A percentile compares a stretch with the other conserved stretches of the same genome.
phyloP scores from a whole-genome alignment of 306 rosid species.

The Begonia fuchsioides region DNA sequence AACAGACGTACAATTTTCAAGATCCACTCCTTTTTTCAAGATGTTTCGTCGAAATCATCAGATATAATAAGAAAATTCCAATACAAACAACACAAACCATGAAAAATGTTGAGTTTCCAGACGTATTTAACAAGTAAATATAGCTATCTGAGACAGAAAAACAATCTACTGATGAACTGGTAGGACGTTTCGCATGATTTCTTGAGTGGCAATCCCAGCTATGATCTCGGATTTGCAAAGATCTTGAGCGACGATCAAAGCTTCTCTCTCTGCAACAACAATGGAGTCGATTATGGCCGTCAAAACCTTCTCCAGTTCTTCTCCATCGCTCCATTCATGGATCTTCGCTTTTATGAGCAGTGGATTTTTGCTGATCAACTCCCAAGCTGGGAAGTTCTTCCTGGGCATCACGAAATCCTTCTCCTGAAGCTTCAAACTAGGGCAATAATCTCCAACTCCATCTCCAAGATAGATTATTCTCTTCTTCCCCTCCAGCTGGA shows the following conservation, averaged over 20 bases:
- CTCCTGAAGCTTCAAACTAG: constrained; percentile 35
- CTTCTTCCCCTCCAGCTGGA: constrained; percentile 13
- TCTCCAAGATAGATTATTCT: constrained; percentile 50
- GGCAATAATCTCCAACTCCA: constrained; percentile 52
- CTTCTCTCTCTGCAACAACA: constrained; percentile 10
- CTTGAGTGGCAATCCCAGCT: constrained; percentile 15
- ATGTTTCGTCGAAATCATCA: too few species aligned
- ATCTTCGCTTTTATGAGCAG: constrained; percentile 33
- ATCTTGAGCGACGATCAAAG: constrained; percentile 22
- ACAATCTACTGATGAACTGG: background rate
- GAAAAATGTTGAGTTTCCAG: too few species aligned
- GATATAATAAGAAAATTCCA: too few species aligned
- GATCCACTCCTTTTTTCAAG: too few species aligned
- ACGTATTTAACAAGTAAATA: too few species aligned
- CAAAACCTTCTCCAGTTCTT: constrained; percentile 23
- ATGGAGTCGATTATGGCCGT: constrained; percentile 20
- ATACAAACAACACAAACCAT: too few species aligned
- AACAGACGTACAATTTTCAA: too few species aligned
- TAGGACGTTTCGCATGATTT: constrained; percentile 32
- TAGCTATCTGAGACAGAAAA: too few species aligned
- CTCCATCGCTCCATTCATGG: constrained; percentile 41
- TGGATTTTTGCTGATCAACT: constrained; percentile 36
- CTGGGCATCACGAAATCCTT: constrained; percentile 24
- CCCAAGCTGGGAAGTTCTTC: constrained; percentile 47
- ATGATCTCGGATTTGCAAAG: constrained; percentile 28